Base-by-base conservation (phyloP, 2,329 filamentous ascomycete genomes). In the Pseudocercospora eumusae region DNA sequence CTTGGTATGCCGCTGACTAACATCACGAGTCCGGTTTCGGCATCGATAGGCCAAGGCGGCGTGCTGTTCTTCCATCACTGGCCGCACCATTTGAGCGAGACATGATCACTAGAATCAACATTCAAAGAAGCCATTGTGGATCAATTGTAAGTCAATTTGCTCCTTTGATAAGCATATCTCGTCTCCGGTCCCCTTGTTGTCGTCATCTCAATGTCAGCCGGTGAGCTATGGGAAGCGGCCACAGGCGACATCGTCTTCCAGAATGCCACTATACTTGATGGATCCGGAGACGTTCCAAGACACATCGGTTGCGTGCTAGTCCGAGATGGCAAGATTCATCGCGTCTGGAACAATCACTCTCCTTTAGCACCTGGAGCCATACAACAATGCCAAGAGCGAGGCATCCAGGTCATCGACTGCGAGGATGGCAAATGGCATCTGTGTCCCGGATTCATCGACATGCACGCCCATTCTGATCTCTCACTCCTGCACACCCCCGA, bases 391-490 rank as follows among this genome's bases (percentile, higher is more conserved):
- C 18, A 5, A 15, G 20, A 57, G 4, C 47, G 33, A 11, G 62
- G 44, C 1, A 56, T 60, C 8, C 59, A 59, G 27, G 56, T 70
- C 11, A 62, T 72, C 8, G 69, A 72, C 57, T 70, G 70, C 59
- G 66, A 70, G 28, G 28, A 58, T 40, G 70, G 70, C 27, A 65
- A 60, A 56, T 72, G 65, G 64, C 61, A 57, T n/a, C 62, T 72
- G n/a, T 66, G 58, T 47, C 70, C 70, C 10, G 70, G 69, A 20
- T 72, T 72, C 57, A 72, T 72, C 36, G 70, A 72, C 56, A 72
- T 72, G 70, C 70, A 72, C 50, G 70, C 70, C n/a, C 70, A 72
- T 42, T 70, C 67, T 13, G 70, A 72, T 54, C 64, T 72, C 10
- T 70, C 68, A 4, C 60, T 72, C 4, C 66, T 72, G 2, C 68